These are phyloP conservation scores for Trichoderma sp. DNA, from an alignment of 2,329 filamentous ascomycete genomes.

Conservation along the genomic window DNA sequence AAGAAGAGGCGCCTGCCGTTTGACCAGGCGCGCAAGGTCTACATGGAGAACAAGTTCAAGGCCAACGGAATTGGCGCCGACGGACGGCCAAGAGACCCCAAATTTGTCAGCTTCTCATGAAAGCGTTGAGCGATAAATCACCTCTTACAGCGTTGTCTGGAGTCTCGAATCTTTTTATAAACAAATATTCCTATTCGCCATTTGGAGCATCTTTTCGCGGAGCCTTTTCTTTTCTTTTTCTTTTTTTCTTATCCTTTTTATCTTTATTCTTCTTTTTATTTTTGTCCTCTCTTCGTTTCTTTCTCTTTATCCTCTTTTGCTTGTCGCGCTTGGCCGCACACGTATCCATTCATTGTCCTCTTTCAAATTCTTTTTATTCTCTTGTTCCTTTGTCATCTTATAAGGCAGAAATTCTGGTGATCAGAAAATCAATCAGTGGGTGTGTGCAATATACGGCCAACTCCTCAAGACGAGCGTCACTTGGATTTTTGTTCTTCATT, in stretches of 20 bases:
- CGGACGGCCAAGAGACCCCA: conserved; percentile 83
- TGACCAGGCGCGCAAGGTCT: conserved; percentile 84
- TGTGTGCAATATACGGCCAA: neutral
- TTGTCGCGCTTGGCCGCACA: conserved; percentile 2
- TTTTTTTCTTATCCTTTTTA: neutral
- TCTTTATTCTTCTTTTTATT: neutral
- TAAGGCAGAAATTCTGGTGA: neutral
- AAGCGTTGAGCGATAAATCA: neutral
- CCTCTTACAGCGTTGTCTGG: neutral
- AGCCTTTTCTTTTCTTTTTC: neutral
- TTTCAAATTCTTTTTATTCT: neutral
- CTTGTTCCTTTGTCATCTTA: neutral
- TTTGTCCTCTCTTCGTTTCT: neutral
- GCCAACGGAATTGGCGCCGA: conserved; percentile 87
- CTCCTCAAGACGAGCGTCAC: neutral
- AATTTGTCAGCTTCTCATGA: conserved; percentile 82
- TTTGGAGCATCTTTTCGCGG: neutral
- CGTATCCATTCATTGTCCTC: neutral
- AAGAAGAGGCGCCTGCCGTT: conserved; percentile 78
- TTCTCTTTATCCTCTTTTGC: neutral
- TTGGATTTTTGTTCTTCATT: neutral
- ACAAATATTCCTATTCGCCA: neutral
- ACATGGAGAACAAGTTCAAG: conserved; percentile 81
- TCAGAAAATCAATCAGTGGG: neutral
- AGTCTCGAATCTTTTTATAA: neutral